Percentiles rank a stretch among this genome's conserved stretches.
phyloP scores from a whole-genome alignment of 495 filamentous ascomycete genomes.

The Massariosphaeria phaeospora region DNA sequence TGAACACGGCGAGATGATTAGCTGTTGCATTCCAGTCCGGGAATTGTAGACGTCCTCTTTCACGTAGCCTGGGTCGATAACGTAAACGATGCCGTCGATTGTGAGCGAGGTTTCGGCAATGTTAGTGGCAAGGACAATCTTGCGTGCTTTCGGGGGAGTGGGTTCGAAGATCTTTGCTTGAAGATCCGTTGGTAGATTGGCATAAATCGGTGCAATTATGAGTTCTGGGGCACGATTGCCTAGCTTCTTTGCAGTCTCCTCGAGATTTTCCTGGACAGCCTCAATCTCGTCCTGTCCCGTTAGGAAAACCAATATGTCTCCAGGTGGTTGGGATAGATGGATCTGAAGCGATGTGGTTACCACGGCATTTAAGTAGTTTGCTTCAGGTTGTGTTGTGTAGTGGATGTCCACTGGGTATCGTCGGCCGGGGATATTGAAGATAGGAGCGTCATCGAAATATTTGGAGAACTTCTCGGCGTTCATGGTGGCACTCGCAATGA shows the following conservation, averaged over 20 bases:
- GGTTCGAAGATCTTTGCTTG: slow-evolving; percentile 92
- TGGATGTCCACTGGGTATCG: slow-evolving; percentile 88
- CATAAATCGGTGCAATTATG: slow-evolving; percentile 78
- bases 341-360: slow-evolving; percentile 96
- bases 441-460: slow-evolving; percentile 92
- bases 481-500: slow-evolving; percentile 94
- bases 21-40: slow-evolving; percentile 81
- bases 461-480: slow-evolving; percentile 88
- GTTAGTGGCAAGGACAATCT: slow-evolving; percentile 92
- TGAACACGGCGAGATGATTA: slow-evolving; percentile 88
- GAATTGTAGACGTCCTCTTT: slow-evolving; percentile 96
- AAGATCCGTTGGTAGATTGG: slow-evolving; percentile 80
- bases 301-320: slow-evolving; percentile 90
- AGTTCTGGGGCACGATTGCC: slow-evolving; percentile 65
- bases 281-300: slow-evolving; percentile 95
- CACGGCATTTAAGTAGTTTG: slow-evolving; percentile 87
- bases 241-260: slow-evolving; percentile 70
- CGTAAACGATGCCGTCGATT: slow-evolving; percentile 88
- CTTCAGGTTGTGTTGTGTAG: slow-evolving; percentile 87
- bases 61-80: slow-evolving; percentile 87
- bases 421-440: slow-evolving; percentile 93
- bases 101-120: slow-evolving; percentile 95
- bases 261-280: slow-evolving; percentile 66
- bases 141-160: slow-evolving; percentile 76
- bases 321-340: slow-evolving; percentile 71